Conservation (phyloP, 345 rosid species). For the Cardamine resedifolia region DNA sequence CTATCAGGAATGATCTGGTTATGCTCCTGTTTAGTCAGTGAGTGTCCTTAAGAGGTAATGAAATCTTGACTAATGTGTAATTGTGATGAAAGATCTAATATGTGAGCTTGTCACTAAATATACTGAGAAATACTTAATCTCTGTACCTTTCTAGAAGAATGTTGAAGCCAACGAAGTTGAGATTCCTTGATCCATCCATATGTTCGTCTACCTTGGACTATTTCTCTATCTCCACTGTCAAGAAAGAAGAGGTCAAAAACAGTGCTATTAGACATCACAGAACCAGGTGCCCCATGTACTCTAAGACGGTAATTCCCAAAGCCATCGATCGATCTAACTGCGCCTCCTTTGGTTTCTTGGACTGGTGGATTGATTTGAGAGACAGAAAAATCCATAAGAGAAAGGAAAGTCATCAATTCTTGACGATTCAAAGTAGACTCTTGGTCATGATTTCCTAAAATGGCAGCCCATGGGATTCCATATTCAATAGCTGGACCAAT, state of each 20-base stretch:
- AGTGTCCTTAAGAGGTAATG: no score
- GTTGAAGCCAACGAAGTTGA: slow-evolving; percentile 75
- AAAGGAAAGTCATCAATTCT: slow-evolving; percentile 82
- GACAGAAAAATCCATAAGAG: slow-evolving; percentile 85
- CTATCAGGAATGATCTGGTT: slow-evolving; percentile 23
- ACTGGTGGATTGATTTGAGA: slow-evolving; percentile 60
- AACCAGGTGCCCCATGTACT: slow-evolving; percentile 80
- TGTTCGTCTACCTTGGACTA: slow-evolving; percentile 59
- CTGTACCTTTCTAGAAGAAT: slow-evolving; percentile 40
- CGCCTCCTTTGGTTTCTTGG: slow-evolving; percentile 32
- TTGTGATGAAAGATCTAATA: neutral
- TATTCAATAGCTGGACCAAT: slow-evolving; percentile 73
- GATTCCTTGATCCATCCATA: slow-evolving; percentile 93
- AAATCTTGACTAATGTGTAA: slow-evolving; percentile 38
- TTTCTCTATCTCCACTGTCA: slow-evolving; percentile 81
- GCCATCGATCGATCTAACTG: slow-evolving; percentile 55
- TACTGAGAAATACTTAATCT: neutral
- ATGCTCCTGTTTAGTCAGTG: slow-evolving; percentile 48
- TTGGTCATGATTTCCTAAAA: slow-evolving; percentile 94
- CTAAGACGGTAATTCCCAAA: slow-evolving; percentile 70
- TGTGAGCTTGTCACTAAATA: neutral
- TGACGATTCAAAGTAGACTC: slow-evolving; percentile 79
- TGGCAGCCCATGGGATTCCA: slow-evolving; percentile 87
- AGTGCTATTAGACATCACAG: slow-evolving; percentile 63
- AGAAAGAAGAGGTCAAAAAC: slow-evolving; percentile 81